Percentiles rank a stretch among this genome's conserved stretches.
Conservation (phyloP, 306 rosid genomes). For the Sicyos baderoa region DNA sequence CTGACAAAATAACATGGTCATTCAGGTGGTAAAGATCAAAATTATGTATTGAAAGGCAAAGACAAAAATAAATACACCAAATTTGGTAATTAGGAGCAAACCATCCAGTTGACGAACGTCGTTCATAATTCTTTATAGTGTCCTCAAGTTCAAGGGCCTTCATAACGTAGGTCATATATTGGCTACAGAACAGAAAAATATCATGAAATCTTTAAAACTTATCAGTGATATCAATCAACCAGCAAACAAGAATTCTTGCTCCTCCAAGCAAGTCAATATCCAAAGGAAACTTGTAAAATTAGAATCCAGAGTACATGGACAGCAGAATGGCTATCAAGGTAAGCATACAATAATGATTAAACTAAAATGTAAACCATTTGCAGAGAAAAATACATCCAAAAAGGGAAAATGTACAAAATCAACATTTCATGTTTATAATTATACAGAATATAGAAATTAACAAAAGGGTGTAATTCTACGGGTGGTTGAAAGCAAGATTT, state of each 20-base stretch:
- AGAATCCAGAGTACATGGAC: conserved; percentile 1
- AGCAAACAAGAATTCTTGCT: no score
- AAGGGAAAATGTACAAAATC: not conserved
- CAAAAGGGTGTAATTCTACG: not conserved
- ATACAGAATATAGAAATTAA: conserved; percentile 1
- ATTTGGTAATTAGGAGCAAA: conserved; percentile 30
- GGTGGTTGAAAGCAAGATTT: conserved; percentile 5
- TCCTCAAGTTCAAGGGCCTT: conserved; percentile 91
- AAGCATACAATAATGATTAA: not conserved
- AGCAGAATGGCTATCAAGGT: not conserved
- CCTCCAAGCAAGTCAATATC: not conserved
- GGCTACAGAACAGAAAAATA: conserved; percentile 47
- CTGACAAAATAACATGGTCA: conserved; percentile 37
- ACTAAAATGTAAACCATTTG: not conserved
- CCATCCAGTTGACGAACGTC: conserved; percentile 79
- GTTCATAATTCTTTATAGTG: conserved; percentile 61
- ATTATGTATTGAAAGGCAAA: not conserved
- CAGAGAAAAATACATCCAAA: not conserved
- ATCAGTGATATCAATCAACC: not conserved
- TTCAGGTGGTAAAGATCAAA: not conserved
- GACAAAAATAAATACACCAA: conserved; percentile 8
- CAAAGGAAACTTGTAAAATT: conserved; percentile 7
- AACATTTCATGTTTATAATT: not conserved
- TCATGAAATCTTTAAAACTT: conserved; percentile 14
- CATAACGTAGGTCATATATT: conserved; percentile 67